Evolutionary conservation across 1,139 yeast species (phyloP).

Genomic region (Diutina rugosa): DNA sequence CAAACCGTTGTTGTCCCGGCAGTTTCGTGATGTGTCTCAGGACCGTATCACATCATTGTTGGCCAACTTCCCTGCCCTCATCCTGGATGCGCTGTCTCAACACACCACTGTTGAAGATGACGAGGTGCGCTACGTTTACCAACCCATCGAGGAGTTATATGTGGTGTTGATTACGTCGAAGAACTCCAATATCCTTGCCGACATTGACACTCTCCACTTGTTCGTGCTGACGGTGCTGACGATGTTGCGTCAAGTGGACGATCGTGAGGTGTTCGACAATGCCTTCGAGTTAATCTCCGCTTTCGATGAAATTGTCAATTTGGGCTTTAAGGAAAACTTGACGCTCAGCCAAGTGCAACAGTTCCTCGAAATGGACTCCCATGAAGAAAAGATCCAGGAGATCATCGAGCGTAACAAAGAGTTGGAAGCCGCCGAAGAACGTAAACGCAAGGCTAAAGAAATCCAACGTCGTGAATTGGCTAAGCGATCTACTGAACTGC

Average conservation of each 20-base stretch:
- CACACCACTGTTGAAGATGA: conserved; percentile 95
- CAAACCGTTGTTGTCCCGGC: conserved; percentile 85
- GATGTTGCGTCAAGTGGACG: conserved; percentile 63
- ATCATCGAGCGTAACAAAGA: conserved; percentile 95
- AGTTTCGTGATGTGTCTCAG: conserved; percentile 73
- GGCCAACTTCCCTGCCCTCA: conserved; percentile 75
- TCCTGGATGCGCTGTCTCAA: conserved; percentile 61
- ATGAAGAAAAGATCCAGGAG: conserved; percentile 96
- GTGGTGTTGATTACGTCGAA: conserved; percentile 86
- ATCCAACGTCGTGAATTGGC: conserved; percentile 81
- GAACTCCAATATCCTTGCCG: conserved; percentile 87
- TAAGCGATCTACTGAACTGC: conserved; percentile 34
- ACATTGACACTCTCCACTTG: conserved; percentile 81
- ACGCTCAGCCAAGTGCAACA: conserved; percentile 75
- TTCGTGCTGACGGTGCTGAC: conserved; percentile 75
- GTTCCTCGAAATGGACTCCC: conserved; percentile 94
- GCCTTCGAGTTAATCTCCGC: conserved; percentile 87
- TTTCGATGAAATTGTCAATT: conserved; percentile 82
- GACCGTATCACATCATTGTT: conserved; percentile 80
- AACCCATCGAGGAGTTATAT: conserved; percentile 89
- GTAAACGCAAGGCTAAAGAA: conserved; percentile 92
- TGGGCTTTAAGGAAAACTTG: conserved; percentile 86
- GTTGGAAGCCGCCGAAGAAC: conserved; percentile 92
- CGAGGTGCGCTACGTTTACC: conserved; percentile 85
- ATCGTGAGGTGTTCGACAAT: conserved; percentile 68